Evolutionary conservation across 1,284 basidiomycete genomes (phyloP), one percentile per base, ranked within the genome.

Genomic region (Irpex sp.): DNA sequence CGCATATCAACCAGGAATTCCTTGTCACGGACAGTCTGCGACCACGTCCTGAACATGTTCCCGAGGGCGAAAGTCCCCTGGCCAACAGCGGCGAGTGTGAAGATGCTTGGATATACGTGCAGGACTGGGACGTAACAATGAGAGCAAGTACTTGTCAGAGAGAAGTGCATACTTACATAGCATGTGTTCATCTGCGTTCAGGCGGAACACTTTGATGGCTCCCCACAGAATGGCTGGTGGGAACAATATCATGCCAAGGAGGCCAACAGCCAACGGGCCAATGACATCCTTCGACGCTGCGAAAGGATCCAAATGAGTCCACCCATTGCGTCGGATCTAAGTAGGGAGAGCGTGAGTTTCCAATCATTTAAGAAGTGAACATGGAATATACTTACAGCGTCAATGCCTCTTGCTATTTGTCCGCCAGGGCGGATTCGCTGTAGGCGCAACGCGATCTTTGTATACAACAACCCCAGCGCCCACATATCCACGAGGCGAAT

Each of bases 1-100:
- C 86, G 81, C 87, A 91, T 85, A 75, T 93, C 91, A 10, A 93
- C 85, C 58, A 93, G 77, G 73, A 91, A 93, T 73, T 93, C 91
- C 70, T 87, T 88, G 71, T 93, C 91, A 53, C 91, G 80, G 35
- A 93, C 82, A 3, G 82, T 75, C 68, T 91, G 89, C 8, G 87
- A 86, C 91, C 91, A 93, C 14, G 79, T 75, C 6, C 77, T 73
- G 19, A 85, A 69, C 58, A 84, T 66, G 9, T 47, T 36, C 16
- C 4, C 8, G 36, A 82, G 64, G 1, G 80, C 75, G 23, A 80
- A 59, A 36, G 75, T 69, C 3, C 80, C 76, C 14, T 83, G 82
- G 19, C 77, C 73, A 18, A 82, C 63, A 12, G 82, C 83, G 7
- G 81, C 82, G 2, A 80, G 58, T 18, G 83, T 78, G 68, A 92